Base-by-base conservation (phyloP, 352 stramenopile genomes). In the Pythium guiyangense region DNA sequence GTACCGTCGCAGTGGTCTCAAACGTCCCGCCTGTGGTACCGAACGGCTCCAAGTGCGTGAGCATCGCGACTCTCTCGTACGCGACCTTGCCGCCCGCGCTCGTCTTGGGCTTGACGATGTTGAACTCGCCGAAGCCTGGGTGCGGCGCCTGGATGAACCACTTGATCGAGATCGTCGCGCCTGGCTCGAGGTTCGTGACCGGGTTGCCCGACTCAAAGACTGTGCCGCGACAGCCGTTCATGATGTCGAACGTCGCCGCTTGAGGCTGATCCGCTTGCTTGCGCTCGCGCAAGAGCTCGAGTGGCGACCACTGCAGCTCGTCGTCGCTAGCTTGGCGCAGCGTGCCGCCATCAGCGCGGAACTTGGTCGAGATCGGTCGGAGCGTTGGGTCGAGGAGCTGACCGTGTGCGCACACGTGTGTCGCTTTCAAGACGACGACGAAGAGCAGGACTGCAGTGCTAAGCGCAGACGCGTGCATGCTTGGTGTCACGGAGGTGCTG, bases 61-160 rank as follows among this genome's bases (percentile, higher is more conserved):
- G 53, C 27, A 65, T 63, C 17, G 53, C 59, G 45, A 71, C 63
- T 11, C 52, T 64, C 20, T 73, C 50, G 67, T 84, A 84, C 54
- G 61, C 79, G 66, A 84, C 74, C 31, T 59, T 70, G 43, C 76
- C 73, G 11, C 51, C 57, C 1, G 65, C 52, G 26, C 74, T 71
- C 1, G 63, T 78, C 62, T 53, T 71, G 4, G 77, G 74, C 48
- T 83, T 84, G 45, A 85, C 72, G 54, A 87, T 70, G 57, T 65
- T 71, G 29, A 87, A 66, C 49, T 80, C 68, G 57, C 79, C 71
- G 47, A 62, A 73, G 17, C 77, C 74, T 1, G 77, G 74, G 54
- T 87, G 77, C 0, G 74, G 74, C 6, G 74, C 77, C 66, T 87
- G 72, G 59, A 87, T 82, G 29, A 62, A 63, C 55, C 62, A 86